Base-by-base conservation (phyloP, 2,329 filamentous ascomycete genomes). In the Colletotrichum tofieldiae region DNA sequence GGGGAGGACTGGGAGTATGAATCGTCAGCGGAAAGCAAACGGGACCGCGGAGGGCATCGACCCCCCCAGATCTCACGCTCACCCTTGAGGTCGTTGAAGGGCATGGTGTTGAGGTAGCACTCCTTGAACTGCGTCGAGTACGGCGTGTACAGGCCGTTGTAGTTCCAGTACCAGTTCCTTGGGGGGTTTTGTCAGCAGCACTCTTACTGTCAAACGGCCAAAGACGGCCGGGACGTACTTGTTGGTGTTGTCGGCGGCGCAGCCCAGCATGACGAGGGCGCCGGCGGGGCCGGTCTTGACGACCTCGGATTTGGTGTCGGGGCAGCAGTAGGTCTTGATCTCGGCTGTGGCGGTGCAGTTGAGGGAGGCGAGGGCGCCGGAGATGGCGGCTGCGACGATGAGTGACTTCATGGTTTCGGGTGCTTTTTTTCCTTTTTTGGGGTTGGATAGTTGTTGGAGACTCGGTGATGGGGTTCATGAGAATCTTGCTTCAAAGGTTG, bases 101-200 rank as follows among this genome's bases (percentile, higher is more conserved):
- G 60, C 45, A 68, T 74, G 41, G 60, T 73, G 54, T 67, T 69
- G 49, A 73, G 69, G 41, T 66, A 62, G 65, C 72, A 74, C n/a
- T 74, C 65, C 37, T 65, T 73, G 60, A 73, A 62, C n/a, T 74
- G 54, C n/a, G 65, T 69, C 16, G 64, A 73, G 58, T 69, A 74
- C 9, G 72, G 41, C 3, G 70, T 73, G 70, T 74, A 74, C 29
- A 74, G 70, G 29, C 72, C 72, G 62, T 74, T 74, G 56, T 73
- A 74, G 65, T 74, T 73, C 72, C 72, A 74, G 58, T 73, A 73
- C 69, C 69, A 74, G 49, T 68, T 66, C 41, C 72, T 74, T 49
- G 5, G 20, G 5, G 20, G 14, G 23, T 8, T 4, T 26, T 39
- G 49, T 54, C 0, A 58, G 39, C 18, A 65, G 1, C 5, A 26